Conservation (phyloP, 169 alveolate species). For the Blepharisma undulans region DNA sequence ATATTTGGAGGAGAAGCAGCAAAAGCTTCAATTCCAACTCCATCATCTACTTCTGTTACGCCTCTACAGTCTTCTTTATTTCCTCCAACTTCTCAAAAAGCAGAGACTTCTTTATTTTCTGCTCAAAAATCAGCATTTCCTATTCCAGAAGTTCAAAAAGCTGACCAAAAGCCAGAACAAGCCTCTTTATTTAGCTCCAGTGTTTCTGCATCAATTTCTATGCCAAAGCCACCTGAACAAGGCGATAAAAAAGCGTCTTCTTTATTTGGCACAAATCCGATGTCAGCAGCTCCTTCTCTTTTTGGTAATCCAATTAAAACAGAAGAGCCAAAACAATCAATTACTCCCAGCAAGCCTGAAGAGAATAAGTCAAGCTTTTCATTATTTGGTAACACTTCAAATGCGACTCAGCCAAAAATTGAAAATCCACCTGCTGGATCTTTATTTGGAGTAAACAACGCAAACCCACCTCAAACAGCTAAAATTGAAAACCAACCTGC, state of each 20-base stretch:
- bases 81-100: not conserved
- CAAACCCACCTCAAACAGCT: no score
- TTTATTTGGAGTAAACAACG: not conserved
- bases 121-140: not conserved
- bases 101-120: not conserved
- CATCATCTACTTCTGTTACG: not conserved
- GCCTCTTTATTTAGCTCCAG: not conserved
- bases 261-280: not conserved
- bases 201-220: not conserved
- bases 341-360: not conserved
- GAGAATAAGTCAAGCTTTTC: not conserved
- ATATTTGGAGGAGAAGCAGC: not conserved
- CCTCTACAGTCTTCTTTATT: not conserved
- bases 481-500: not conserved
- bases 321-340: not conserved
- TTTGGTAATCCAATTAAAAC: not conserved
- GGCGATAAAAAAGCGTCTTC: not conserved
- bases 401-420: not conserved
- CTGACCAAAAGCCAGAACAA: not conserved
- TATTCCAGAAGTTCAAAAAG: not conserved
- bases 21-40: not conserved
- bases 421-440: not conserved
- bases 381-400: not conserved
- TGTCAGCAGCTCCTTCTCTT: not conserved
- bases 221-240: not conserved